These are phyloP conservation scores for Plantago ovata DNA, from an alignment of 257 asterid species.

Conservation along the genomic window DNA sequence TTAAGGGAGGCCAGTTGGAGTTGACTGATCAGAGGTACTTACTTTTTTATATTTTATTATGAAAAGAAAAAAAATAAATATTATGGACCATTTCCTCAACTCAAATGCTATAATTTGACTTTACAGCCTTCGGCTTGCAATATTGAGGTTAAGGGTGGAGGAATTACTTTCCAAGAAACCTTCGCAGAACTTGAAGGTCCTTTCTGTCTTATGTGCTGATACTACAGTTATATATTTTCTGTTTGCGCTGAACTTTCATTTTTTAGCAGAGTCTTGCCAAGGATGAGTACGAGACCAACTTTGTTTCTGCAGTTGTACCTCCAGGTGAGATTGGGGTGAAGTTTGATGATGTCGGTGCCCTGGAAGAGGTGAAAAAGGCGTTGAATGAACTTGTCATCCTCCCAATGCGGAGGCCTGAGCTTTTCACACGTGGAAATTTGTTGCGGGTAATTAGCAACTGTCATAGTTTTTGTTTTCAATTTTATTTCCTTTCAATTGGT, in stretches of 20 bases:
- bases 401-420: conserved; percentile 98
- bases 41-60: conserved; percentile 17
- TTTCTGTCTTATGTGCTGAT: conserved; percentile 16
- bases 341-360: conserved; percentile 97
- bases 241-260: conserved; percentile 18
- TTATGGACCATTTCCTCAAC: conserved; percentile 12
- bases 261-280: conserved; percentile 79
- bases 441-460: conserved; percentile 53
- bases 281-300: conserved; percentile 96
- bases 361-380: conserved; percentile 90
- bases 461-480: conserved; percentile 8
- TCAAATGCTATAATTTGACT: conserved; percentile 22
- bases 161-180: conserved; percentile 75
- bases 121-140: conserved; percentile 78
- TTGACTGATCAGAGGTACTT: conserved; percentile 84
- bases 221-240: conserved; percentile 5
- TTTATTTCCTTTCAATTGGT: conserved; percentile 12
- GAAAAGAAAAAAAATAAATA: too few species aligned
- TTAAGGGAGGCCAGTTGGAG: conserved; percentile 68
- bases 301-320: conserved; percentile 92
- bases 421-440: conserved; percentile 89
- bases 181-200: conserved; percentile 80
- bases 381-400: conserved; percentile 93
- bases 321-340: conserved; percentile 96
- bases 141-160: conserved; percentile 79